phyloP scores from a whole-genome alignment of 805 yeast genomes.

The Dipodascus albidus region DNA sequence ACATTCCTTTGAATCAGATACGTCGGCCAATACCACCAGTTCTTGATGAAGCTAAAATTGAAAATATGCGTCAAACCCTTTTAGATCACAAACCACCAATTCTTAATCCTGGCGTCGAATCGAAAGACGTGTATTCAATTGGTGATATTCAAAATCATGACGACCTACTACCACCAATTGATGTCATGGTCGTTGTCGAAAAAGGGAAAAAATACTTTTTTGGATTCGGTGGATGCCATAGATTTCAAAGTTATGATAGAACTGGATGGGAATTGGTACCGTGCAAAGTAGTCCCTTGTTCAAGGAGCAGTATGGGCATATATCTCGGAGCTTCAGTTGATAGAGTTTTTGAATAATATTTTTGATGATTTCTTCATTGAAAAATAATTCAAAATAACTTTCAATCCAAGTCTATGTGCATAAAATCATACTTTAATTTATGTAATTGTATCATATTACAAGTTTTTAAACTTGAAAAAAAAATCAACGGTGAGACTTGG shows the following conservation, averaged over 20 bases:
- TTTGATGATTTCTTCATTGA: no score
- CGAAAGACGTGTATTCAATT: constrained; percentile 15
- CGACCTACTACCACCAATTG: constrained; percentile 75
- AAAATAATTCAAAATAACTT: no score
- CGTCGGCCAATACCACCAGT: constrained; percentile 81
- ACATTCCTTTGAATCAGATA: constrained; percentile 56
- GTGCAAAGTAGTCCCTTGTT: constrained; percentile 66
- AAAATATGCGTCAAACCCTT: constrained; percentile 48
- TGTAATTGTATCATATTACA: no score
- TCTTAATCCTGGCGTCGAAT: constrained; percentile 15
- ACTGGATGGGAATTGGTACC: constrained; percentile 40
- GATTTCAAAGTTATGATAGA: constrained; percentile 77
- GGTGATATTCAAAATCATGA: constrained; percentile 11
- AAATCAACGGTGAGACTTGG: no score
- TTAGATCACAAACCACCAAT: constrained; percentile 26
- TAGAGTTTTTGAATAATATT: constrained; percentile 6
- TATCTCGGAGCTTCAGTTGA: constrained; percentile 49
- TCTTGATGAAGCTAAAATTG: constrained; percentile 60
- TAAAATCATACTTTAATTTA: no score
- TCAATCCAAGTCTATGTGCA: no score
- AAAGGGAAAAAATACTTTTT: constrained; percentile 52
- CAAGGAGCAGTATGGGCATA: constrained; percentile 51
- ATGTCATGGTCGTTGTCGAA: constrained; percentile 58
- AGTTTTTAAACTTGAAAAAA: no score
- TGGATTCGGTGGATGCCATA: constrained; percentile 82